Evolutionary conservation across 176 grass and related monocot genomes (phyloP).

Genomic region (Elymus sibiricus): DNA sequence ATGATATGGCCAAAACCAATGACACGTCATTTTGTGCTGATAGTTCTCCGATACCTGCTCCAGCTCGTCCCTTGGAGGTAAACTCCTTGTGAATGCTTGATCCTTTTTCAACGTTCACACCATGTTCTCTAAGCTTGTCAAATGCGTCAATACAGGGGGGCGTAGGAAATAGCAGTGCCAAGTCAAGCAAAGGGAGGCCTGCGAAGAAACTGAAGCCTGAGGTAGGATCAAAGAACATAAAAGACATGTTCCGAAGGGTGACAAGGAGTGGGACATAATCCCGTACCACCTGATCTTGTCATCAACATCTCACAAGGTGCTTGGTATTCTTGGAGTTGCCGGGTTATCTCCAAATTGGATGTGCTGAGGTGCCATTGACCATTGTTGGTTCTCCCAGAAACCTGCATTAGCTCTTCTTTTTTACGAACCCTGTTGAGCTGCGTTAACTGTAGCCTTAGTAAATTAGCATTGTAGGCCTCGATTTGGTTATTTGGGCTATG

Average conservation of each 20-base stretch:
- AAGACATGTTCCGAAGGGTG: slow-evolving; percentile 86
- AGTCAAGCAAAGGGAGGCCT: slow-evolving; percentile 57
- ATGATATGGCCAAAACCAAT: slow-evolving; percentile 25
- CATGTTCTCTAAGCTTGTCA: slow-evolving; percentile 15
- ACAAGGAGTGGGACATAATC: slow-evolving; percentile 52
- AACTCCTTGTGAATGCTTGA: background rate
- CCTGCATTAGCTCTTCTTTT: background rate
- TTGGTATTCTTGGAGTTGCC: background rate
- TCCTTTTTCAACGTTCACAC: background rate
- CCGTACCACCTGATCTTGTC: background rate
- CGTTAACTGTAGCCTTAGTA: background rate
- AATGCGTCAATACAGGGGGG: slow-evolving; percentile 31
- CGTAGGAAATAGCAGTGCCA: slow-evolving; percentile 26
- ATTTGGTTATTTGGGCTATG: background rate
- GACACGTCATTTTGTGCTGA: slow-evolving; percentile 40
- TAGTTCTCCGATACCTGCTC: slow-evolving; percentile 22
- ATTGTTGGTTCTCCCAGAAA: background rate
- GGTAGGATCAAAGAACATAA: slow-evolving; percentile 79
- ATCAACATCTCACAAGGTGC: background rate
- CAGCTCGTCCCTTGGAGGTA: slow-evolving; percentile 49
- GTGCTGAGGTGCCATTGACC: background rate
- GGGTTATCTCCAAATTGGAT: background rate
- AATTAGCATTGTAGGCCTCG: background rate
- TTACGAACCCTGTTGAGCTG: background rate
- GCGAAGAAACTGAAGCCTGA: slow-evolving; percentile 66